Percentiles rank a stretch among this genome's conserved stretches.
These are phyloP conservation scores for Castanospermum australe DNA, from an alignment of 306 rosid genomes.

Conservation along the genomic window DNA sequence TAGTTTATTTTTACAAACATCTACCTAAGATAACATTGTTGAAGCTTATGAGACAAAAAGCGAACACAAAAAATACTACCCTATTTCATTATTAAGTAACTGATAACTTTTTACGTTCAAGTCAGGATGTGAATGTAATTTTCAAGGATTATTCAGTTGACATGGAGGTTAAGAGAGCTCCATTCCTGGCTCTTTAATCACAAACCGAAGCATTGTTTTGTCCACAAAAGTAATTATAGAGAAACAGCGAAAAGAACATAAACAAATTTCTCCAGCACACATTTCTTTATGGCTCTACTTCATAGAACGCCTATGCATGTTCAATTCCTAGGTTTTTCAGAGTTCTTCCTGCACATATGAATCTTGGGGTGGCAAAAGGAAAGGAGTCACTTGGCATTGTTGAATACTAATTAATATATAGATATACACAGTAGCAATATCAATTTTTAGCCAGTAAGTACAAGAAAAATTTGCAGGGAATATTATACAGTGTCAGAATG, in stretches of 20 bases:
- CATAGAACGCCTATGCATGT: no score
- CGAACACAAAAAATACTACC: no score
- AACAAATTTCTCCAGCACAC: no score
- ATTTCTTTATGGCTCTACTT: background rate
- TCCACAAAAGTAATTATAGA: background rate
- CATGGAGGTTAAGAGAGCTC: background rate
- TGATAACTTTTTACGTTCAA: background rate
- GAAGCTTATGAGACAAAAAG: no score
- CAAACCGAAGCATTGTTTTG: background rate
- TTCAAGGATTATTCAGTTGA: background rate
- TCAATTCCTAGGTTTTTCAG: background rate
- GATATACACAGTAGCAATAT: background rate
- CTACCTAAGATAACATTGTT: no score
- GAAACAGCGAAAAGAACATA: background rate
- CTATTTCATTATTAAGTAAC: background rate
- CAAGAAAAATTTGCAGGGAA: background rate
- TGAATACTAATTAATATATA: background rate
- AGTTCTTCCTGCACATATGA: background rate
- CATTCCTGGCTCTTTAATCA: background rate
- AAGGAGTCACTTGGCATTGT: background rate
- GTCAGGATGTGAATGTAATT: background rate
- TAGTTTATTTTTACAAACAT: no score
- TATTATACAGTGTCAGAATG: slow-evolving; percentile 25
- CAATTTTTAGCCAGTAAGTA: background rate
- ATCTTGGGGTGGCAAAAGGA: background rate